Conservation (phyloP, 2,329 filamentous ascomycete genomes). For the Talaromyces funiculosus region DNA sequence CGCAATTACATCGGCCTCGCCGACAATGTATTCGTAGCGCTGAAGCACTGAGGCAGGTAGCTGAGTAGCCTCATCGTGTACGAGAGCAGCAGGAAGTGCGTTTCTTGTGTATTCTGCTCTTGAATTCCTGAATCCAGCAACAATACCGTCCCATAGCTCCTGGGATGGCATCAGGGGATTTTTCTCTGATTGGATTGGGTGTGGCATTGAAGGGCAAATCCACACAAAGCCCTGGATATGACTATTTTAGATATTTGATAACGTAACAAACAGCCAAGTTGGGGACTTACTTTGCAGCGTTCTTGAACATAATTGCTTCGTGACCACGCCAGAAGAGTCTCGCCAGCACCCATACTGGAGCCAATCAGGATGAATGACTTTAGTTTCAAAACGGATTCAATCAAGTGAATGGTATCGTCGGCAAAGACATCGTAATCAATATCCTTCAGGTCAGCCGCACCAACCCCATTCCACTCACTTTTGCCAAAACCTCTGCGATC, state of each 20-base stretch:
- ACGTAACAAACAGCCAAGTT: background rate
- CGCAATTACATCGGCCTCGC: background rate
- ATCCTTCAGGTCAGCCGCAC: background rate
- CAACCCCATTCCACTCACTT: background rate
- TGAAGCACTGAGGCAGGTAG: background rate
- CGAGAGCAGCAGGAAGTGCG: background rate
- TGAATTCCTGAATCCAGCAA: background rate
- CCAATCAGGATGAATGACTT: background rate
- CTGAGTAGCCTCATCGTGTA: background rate
- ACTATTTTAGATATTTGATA: background rate
- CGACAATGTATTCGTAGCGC: background rate
- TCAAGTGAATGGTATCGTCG: background rate
- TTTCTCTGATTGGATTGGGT: background rate
- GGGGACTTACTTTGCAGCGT: background rate
- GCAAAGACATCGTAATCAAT: background rate
- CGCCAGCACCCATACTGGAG: background rate
- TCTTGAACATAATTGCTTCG: background rate
- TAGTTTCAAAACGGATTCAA: background rate
- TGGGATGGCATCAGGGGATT: background rate
- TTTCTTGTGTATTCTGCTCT: background rate
- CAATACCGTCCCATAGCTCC: background rate
- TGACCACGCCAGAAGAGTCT: background rate
- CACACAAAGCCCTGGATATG: background rate
- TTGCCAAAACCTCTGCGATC: background rate
- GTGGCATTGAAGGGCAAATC: background rate